These are phyloP conservation scores for Fusarium mexicanum DNA, from an alignment of 2,329 filamentous ascomycete genomes.

Conservation along the genomic window DNA sequence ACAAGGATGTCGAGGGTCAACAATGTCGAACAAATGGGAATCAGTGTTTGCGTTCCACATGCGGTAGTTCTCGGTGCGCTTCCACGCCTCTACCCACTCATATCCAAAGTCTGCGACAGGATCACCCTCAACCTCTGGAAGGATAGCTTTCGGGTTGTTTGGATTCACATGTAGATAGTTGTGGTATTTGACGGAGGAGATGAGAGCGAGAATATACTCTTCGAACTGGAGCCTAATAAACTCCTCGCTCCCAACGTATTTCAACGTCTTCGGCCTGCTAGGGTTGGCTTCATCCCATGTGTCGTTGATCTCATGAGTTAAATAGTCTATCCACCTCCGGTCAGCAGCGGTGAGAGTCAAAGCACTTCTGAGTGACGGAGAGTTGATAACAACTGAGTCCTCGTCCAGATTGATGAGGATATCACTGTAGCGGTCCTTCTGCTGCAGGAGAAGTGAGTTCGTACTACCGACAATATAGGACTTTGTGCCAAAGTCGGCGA, in stretches of 20 bases:
- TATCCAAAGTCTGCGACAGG: constrained; percentile 83
- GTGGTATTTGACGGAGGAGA: constrained; percentile 91
- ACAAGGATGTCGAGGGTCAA: constrained; percentile 92
- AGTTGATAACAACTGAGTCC: constrained; percentile 83
- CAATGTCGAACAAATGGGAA: constrained; percentile 90
- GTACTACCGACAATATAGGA: constrained; percentile 98
- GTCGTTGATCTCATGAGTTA: constrained; percentile 92
- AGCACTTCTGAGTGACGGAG: constrained; percentile 78
- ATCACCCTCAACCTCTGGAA: constrained; percentile 80
- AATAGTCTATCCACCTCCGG: constrained; percentile 93
- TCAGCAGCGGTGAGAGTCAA: constrained; percentile 85
- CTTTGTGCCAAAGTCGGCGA: constrained; percentile 93
- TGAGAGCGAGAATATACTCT: constrained; percentile 89
- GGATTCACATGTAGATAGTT: constrained; percentile 73
- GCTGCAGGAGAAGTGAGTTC: constrained; percentile 91
- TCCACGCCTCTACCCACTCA: constrained; percentile 91
- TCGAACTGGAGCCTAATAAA: constrained; percentile 98
- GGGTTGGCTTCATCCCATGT: constrained; percentile 97
- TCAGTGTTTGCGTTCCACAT: constrained; percentile 87
- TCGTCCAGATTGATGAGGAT: constrained; percentile 97
- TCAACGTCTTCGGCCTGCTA: constrained; percentile 88
- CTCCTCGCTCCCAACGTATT: constrained; percentile 94
- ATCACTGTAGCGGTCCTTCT: constrained; percentile 95
- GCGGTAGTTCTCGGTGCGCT: constrained; percentile 86
- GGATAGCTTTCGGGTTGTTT: constrained; percentile 73